A percentile compares a stretch with the other conserved stretches of the same genome.
Evolutionary conservation across 176 grass and related monocot species (phyloP).

Genomic region (Phoenix dactylifera): DNA sequence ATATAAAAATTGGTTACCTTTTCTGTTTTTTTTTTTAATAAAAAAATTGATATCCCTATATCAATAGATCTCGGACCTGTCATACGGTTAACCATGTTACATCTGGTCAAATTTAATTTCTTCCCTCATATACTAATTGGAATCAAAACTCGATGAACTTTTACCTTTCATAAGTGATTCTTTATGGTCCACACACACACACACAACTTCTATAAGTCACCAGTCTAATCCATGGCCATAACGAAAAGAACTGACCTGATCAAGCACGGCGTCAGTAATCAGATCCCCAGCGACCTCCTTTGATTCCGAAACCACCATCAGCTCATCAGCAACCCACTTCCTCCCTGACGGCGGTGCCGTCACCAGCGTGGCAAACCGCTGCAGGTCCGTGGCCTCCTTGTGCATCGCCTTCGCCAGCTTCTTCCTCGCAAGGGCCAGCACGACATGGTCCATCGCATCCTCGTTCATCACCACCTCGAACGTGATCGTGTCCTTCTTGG

Average conservation of each 20-base stretch:
- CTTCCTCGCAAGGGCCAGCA: slow-evolving; percentile 68
- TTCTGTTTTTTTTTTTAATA: too few species aligned
- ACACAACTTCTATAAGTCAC: too few species aligned
- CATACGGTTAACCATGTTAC: too few species aligned
- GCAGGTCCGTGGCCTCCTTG: slow-evolving; percentile 85
- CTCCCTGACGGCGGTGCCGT: slow-evolving; percentile 32
- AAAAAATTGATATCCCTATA: too few species aligned
- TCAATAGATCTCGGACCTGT: too few species aligned
- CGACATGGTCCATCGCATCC: slow-evolving; percentile 81
- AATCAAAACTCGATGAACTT: too few species aligned
- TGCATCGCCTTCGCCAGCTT: slow-evolving; percentile 78
- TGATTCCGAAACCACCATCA: slow-evolving; percentile 63
- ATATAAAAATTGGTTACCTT: too few species aligned
- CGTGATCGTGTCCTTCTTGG: slow-evolving; percentile 67
- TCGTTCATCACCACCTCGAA: slow-evolving; percentile 95
- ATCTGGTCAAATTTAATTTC: too few species aligned
- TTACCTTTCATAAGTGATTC: too few species aligned
- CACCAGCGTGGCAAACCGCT: slow-evolving; percentile 46
- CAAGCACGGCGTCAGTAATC: slow-evolving; percentile 71
- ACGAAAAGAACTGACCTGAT: slow-evolving; percentile 53
- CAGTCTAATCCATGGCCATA: too few species aligned
- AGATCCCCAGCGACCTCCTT: slow-evolving; percentile 94
- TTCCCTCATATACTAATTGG: too few species aligned
- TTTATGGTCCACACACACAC: too few species aligned
- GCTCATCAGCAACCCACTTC: slow-evolving; percentile 81